Evolutionary conservation across 371 early-diverging fungal species (phyloP).

Genomic region (Mucor circinelloides): DNA sequence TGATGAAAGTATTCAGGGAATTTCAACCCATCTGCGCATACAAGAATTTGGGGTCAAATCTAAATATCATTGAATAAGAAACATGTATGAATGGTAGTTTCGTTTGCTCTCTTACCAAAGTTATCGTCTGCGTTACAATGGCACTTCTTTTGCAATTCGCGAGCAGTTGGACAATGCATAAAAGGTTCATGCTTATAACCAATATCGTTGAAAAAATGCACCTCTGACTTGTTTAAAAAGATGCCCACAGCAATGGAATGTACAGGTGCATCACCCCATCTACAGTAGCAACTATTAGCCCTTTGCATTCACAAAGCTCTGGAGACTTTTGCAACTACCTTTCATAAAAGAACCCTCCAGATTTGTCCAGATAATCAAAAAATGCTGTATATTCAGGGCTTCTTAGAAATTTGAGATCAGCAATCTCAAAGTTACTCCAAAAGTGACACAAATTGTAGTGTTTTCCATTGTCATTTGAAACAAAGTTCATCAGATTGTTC

Average conservation of each 20-base stretch:
- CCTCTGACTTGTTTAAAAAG: conserved; percentile 64
- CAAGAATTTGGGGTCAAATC: conserved; percentile 40
- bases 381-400: conserved; percentile 67
- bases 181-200: conserved; percentile 76
- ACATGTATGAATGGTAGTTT: not conserved
- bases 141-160: conserved; percentile 58
- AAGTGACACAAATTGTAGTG: conserved; percentile 86
- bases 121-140: conserved; percentile 63
- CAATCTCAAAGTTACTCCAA: conserved; percentile 98
- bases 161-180: conserved; percentile 65
- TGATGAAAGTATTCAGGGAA: not conserved
- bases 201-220: conserved; percentile 91
- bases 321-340: conserved; percentile 28
- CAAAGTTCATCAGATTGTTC: conserved; percentile 38
- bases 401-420: conserved; percentile 81
- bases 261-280: conserved; percentile 97
- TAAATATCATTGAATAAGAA: not conserved
- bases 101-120: conserved; percentile 40
- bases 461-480: conserved; percentile 35
- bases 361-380: conserved; percentile 83
- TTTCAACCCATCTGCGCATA: conserved; percentile 31
- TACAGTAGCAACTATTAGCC: not conserved
- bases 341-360: conserved; percentile 95
- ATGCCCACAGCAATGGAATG: conserved; percentile 84
- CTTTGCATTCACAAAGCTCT: not conserved